Evolutionary conservation across 257 asterid genomes (phyloP).

Genomic region (Nicotiana knightiana): DNA sequence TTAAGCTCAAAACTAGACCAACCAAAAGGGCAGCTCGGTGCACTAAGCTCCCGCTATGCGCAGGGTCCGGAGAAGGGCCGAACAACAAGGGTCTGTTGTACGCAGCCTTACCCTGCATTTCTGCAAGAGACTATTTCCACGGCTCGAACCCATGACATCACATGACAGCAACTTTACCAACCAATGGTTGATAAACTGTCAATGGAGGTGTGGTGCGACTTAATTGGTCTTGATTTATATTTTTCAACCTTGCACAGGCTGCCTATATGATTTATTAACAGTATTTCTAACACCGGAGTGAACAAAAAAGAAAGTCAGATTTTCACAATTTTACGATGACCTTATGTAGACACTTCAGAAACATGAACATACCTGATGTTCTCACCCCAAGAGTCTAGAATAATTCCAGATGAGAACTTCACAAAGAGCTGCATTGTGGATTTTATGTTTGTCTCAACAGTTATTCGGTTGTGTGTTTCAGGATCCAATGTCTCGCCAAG

Average conservation of each 20-base stretch:
- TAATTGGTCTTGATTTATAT: background rate
- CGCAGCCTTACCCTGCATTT: no score
- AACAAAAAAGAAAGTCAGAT: background rate
- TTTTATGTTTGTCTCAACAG: conserved; percentile 73
- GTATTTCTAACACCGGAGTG: background rate
- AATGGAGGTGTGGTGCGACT: background rate
- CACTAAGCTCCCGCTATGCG: no score
- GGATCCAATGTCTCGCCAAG: conserved; percentile 50
- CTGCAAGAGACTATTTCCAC: no score
- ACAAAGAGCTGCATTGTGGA: conserved; percentile 83
- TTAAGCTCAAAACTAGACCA: background rate
- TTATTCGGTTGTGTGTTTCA: conserved; percentile 44
- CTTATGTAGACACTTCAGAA: background rate
- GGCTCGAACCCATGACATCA: no score
- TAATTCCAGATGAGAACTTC: conserved; percentile 81
- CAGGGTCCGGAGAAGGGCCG: no score
- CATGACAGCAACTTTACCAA: background rate
- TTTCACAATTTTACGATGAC: background rate
- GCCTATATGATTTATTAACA: background rate
- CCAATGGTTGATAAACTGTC: background rate
- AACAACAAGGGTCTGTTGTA: no score
- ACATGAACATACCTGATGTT: conserved; percentile 39
- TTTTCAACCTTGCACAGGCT: background rate
- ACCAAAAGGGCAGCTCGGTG: background rate
- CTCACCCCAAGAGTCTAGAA: conserved; percentile 86